Conservation (phyloP, 805 yeast genomes). For the Zygoascus bituminiphila region DNA sequence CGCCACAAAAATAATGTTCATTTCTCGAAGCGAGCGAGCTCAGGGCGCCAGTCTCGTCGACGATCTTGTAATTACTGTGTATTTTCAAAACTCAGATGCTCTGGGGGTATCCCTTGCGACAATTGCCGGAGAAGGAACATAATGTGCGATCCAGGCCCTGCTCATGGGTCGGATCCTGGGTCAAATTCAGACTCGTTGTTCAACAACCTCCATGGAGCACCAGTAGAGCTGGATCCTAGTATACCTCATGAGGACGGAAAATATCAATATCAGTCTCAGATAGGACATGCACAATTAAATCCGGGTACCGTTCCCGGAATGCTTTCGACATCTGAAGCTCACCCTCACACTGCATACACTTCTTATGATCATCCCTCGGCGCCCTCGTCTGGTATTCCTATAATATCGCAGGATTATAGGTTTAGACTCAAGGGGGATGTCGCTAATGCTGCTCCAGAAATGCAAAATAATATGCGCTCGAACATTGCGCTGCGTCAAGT, state of each 20-base stretch:
- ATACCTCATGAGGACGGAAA: background rate
- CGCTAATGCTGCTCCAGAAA: background rate
- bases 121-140: constrained; percentile 16
- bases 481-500: too few species aligned
- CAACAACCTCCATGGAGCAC: background rate
- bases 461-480: too few species aligned
- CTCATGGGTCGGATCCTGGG: background rate
- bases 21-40: constrained; percentile 2
- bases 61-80: constrained; percentile 10
- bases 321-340: background rate
- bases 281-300: background rate
- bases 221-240: background rate
- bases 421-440: too few species aligned
- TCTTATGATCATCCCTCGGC: background rate
- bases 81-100: constrained; percentile 17
- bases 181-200: background rate
- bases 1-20: constrained; percentile 14
- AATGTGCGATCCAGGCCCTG: constrained; percentile 14
- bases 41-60: constrained; percentile 7
- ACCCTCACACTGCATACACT: background rate
- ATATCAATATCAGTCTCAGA: background rate
- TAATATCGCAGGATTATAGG: too few species aligned
- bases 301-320: background rate
- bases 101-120: constrained; percentile 20
- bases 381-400: background rate